These are phyloP conservation scores for Fomitopsis pulvina DNA, from an alignment of 768 basidiomycete species.

Conservation along the genomic window DNA sequence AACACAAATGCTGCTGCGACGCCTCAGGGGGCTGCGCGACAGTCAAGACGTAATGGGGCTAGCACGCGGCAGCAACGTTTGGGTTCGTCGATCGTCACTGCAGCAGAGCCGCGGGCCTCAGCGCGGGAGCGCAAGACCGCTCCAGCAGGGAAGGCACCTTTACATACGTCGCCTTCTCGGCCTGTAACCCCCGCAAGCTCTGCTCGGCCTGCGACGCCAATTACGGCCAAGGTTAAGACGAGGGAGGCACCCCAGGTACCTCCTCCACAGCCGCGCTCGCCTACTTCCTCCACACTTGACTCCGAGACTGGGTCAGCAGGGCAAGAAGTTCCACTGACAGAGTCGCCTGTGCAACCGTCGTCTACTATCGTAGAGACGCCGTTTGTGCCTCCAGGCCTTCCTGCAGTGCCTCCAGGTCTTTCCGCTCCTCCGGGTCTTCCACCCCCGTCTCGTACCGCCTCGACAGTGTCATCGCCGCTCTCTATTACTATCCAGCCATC, in stretches of 20 bases:
- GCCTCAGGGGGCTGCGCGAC: conserved; percentile 10
- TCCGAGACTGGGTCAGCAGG: conserved; percentile 41
- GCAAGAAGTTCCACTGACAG: conserved; percentile 33
- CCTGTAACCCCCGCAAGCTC: conserved; percentile 45
- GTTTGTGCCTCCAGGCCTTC: conserved; percentile 42
- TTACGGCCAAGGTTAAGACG: conserved; percentile 30
- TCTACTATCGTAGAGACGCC: conserved; percentile 30
- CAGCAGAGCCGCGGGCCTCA: conserved; percentile 9
- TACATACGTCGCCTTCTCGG: conserved; percentile 47
- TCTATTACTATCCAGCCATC: conserved; percentile 43
- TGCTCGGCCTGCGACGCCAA: conserved; percentile 40
- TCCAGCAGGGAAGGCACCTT: conserved; percentile 35
- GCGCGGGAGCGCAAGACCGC: conserved; percentile 37
- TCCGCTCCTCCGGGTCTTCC: conserved; percentile 45
- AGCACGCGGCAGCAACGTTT: conserved; percentile 43
- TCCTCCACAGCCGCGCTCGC: conserved; percentile 30
- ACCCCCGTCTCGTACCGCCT: conserved; percentile 35
- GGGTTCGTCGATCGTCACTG: conserved; percentile 19
- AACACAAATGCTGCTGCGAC: conserved; percentile 16
- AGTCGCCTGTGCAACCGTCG: conserved; percentile 33
- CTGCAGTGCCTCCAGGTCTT: conserved; percentile 52
- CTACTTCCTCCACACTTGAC: conserved; percentile 44
- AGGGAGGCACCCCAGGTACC: conserved; percentile 33
- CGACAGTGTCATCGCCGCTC: conserved; percentile 41
- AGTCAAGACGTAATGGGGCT: conserved; percentile 15